Evolutionary conservation across 2,329 filamentous ascomycete species (phyloP).

Genomic region (Paecilomyces fulvus): DNA sequence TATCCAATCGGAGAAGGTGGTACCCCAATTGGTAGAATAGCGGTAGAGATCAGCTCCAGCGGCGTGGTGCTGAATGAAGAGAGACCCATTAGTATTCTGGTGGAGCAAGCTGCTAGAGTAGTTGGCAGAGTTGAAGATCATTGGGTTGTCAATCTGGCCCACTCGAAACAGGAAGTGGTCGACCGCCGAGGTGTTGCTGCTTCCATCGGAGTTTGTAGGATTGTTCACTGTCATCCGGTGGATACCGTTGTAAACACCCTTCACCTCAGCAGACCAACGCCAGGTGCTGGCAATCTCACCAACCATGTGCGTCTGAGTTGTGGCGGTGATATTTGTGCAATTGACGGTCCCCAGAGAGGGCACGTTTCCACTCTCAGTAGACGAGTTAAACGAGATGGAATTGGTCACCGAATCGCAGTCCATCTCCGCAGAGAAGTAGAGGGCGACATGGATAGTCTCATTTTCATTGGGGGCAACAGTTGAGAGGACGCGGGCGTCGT

Average conservation of each 20-base stretch:
- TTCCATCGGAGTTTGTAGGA: conserved; percentile 36
- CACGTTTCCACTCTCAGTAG: conserved; percentile 38
- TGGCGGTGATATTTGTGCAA: conserved; percentile 36
- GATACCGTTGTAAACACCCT: conserved; percentile 52
- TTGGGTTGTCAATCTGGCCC: conserved; percentile 49
- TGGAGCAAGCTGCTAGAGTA: conserved; percentile 49
- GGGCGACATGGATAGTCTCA: conserved; percentile 42
- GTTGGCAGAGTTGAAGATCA: conserved; percentile 52
- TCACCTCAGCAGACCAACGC: conserved; percentile 45
- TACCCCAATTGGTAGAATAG: conserved; percentile 55
- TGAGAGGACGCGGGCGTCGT: conserved; percentile 50
- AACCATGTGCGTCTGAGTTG: conserved; percentile 27
- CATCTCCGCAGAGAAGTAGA: conserved; percentile 55
- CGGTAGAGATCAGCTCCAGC: conserved; percentile 55
- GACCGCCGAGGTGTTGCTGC: conserved; percentile 41
- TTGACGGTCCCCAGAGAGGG: conserved; percentile 41
- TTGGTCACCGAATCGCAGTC: conserved; percentile 48
- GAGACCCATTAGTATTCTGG: conserved; percentile 28
- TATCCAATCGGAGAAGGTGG: conserved; percentile 51
- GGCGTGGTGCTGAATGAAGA: conserved; percentile 50
- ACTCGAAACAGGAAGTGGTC: conserved; percentile 56
- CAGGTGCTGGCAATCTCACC: conserved; percentile 49
- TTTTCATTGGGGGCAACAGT: conserved; percentile 30
- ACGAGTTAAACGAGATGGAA: conserved; percentile 46
- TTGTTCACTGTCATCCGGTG: conserved; percentile 52